Conservation (phyloP, 768 basidiomycete genomes). For the Hypholoma fasciculare region DNA sequence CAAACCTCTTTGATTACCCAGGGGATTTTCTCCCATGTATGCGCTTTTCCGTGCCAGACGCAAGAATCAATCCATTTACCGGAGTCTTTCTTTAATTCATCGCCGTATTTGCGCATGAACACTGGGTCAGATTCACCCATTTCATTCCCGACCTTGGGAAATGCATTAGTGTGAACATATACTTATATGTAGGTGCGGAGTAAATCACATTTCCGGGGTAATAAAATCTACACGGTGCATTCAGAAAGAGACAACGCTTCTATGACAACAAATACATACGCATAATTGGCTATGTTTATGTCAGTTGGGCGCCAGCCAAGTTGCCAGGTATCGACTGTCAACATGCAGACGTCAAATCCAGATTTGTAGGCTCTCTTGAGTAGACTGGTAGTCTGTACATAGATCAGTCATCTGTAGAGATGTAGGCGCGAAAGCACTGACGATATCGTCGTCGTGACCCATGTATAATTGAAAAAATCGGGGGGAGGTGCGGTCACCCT, state of each 20-base stretch:
- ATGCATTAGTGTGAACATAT: not conserved
- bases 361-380: slow-evolving; percentile 45
- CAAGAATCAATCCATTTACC: slow-evolving; percentile 50
- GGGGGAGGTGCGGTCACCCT: slow-evolving; percentile 34
- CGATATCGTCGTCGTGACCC: slow-evolving; percentile 53
- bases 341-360: slow-evolving; percentile 46
- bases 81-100: slow-evolving; percentile 38
- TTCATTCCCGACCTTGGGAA: slow-evolving; percentile 41
- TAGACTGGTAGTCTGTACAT: slow-evolving; percentile 40
- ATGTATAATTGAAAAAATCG: slow-evolving; percentile 60
- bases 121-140: slow-evolving; percentile 48
- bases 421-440: slow-evolving; percentile 15
- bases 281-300: slow-evolving; percentile 51
- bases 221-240: slow-evolving; percentile 32
- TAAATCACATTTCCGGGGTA: slow-evolving; percentile 31
- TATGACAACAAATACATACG: slow-evolving; percentile 30
- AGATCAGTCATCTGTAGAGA: not conserved
- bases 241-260: not conserved
- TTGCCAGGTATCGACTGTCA: slow-evolving; percentile 53
- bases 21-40: slow-evolving; percentile 51
- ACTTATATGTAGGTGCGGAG: not conserved
- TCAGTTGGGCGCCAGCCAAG: slow-evolving; percentile 50
- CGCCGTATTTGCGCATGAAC: slow-evolving; percentile 46
- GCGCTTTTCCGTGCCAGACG: slow-evolving; percentile 52
- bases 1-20: slow-evolving; percentile 45